Conservation (phyloP, 2,329 filamentous ascomycete species). For the Aspergillus terreus region DNA sequence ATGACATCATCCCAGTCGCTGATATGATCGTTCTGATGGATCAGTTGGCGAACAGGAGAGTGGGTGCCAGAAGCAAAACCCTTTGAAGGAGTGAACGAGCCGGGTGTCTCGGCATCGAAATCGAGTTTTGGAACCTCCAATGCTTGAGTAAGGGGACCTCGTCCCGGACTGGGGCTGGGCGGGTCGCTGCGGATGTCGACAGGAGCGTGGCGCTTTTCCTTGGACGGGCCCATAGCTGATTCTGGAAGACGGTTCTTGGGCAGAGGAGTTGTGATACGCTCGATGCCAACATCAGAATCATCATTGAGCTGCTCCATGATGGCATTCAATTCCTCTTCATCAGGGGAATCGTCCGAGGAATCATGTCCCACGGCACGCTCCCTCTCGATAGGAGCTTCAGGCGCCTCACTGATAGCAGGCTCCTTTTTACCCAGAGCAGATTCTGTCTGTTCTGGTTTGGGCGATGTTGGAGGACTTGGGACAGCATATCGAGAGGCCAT, state of each 20-base stretch:
- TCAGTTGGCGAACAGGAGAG: slow-evolving; percentile 60
- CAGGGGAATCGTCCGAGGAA: slow-evolving; percentile 30
- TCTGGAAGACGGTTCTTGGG: slow-evolving; percentile 22
- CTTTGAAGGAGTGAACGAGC: slow-evolving; percentile 58
- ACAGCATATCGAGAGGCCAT: slow-evolving; percentile 36
- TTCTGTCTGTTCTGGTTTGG: slow-evolving; percentile 13
- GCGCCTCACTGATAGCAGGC: slow-evolving; percentile 1
- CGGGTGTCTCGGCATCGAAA: slow-evolving; percentile 37
- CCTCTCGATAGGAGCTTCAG: slow-evolving; percentile 9
- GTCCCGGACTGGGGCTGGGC: slow-evolving; percentile 67
- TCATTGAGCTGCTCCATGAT: slow-evolving; percentile 83
- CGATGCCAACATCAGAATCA: slow-evolving; percentile 70
- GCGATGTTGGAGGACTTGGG: slow-evolving; percentile 20
- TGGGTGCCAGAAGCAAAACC: slow-evolving; percentile 54
- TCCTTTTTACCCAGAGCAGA: neutral
- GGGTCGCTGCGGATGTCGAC: slow-evolving; percentile 61
- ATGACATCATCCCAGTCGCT: slow-evolving; percentile 94
- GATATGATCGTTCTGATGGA: slow-evolving; percentile 58
- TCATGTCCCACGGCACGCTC: slow-evolving; percentile 17
- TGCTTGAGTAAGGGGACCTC: slow-evolving; percentile 45
- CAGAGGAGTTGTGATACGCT: slow-evolving; percentile 49
- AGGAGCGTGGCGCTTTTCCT: slow-evolving; percentile 51
- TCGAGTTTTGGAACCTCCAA: slow-evolving; percentile 44
- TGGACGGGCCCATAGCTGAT: slow-evolving; percentile 48
- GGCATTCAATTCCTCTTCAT: slow-evolving; percentile 74